Evolutionary conservation across 2,329 filamentous ascomycete species (phyloP), one percentile per base, ranked within the genome.

Genomic region (Hypoxylon sp.): DNA sequence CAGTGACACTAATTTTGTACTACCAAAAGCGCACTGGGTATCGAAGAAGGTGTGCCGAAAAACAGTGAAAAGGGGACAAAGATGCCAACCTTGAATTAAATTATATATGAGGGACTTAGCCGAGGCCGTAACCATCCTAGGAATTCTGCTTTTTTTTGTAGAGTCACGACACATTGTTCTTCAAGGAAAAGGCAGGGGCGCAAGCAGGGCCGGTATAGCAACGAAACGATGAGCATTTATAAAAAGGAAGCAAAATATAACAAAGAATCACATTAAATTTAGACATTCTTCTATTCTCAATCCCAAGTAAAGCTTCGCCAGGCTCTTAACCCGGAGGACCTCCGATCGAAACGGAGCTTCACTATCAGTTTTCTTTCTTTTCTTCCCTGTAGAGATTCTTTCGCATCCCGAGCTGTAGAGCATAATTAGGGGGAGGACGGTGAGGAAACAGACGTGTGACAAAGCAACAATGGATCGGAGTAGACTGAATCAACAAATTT

Each of bases 131-230:
- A 39, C 37, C 37, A 19, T 17, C 19, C 15, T 19, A 13, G 37
- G 37, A 19, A 41, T 41, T 1, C n/a, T 19, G 3, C 8, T 41
- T 19, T 41, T 41, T 55, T 55, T 34, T 56, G 51, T 60, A 56
- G 57, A 50, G 46, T 46, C 26, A 26, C 24, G 37, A 50, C 26
- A 55, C 39, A 51, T 51, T 56, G 57, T 60, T 55, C 32, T 34
- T 34, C 32, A 15, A 34, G 11, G 32, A 15, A 34, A 34, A 4
- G 11, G 13, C 20, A 39, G 34, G 32, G 51, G 34, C n/a, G 24
- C 26, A 49, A 43, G 26, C 20, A 32, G 34, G 53, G 34, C 26
- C 30, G 28, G 51, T 51, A 55, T 60, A 60, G 51, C 52, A 19
- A 19, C 37, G n/a, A 41, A 19, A 41, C 37, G 37, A 41, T 19